Evolutionary conservation across 2,329 filamentous ascomycete species (phyloP).

Genomic region (Colletotrichum cuscutae): DNA sequence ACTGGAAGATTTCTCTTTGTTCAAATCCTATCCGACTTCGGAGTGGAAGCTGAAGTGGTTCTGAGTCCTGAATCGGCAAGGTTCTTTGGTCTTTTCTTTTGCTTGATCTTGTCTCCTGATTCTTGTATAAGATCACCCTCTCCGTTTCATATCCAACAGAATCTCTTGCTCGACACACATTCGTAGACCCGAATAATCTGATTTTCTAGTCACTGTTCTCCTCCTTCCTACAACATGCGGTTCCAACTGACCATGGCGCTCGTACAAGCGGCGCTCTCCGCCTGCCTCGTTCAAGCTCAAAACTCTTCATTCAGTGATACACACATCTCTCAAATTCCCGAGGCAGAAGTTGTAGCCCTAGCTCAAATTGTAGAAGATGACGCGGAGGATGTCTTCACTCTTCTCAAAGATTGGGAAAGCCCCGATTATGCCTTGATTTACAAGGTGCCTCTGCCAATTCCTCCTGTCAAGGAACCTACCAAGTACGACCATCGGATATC

Average conservation of each 20-base stretch:
- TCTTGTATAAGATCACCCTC: no score
- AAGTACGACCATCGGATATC: slow-evolving; percentile 43
- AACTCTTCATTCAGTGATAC: slow-evolving; percentile 19
- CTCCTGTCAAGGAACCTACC: slow-evolving; percentile 52
- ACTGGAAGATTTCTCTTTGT: no score
- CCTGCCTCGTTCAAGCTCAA: background rate
- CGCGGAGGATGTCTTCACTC: background rate
- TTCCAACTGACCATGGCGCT: background rate
- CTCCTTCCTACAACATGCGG: background rate
- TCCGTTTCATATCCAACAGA: no score
- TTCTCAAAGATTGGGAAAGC: slow-evolving; percentile 37
- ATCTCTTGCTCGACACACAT: no score
- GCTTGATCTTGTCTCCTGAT: no score
- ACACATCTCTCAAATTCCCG: background rate
- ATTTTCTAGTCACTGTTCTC: no score
- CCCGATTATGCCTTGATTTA: slow-evolving; percentile 38
- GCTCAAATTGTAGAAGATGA: slow-evolving; percentile 18
- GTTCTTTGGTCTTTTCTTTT: no score
- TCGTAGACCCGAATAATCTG: no score
- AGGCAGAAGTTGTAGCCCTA: slow-evolving; percentile 17
- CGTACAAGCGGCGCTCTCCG: background rate
- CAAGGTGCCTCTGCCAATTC: slow-evolving; percentile 52
- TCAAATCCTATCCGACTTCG: no score
- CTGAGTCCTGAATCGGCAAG: no score
- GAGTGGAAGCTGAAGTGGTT: no score